Base-by-base conservation (phyloP, 2,329 filamentous ascomycete genomes). In the Emergomyces orientalis region DNA sequence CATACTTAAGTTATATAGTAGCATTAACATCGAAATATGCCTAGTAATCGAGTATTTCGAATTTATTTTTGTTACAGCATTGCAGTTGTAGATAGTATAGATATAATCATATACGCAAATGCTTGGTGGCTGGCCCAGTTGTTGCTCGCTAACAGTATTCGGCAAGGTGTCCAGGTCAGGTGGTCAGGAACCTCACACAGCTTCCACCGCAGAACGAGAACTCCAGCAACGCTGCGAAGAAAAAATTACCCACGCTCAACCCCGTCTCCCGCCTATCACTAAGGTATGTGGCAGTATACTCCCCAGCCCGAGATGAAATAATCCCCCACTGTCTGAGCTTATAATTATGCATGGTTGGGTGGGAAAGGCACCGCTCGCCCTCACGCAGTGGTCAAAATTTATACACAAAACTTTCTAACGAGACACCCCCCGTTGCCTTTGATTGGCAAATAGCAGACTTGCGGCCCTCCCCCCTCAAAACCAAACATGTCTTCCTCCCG, bases 91-190 rank as follows among this genome's bases (percentile, higher is more conserved):
- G 8, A 25, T 19, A 22, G 19, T 25, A 11, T 6, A 2, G 11
- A 11, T 27, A 27, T 9, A 52, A 51, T 13, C 7, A n/a, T n/a
- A n/a, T n/a, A n/a, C n/a, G n/a, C n/a, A n/a, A n/a, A n/a, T n/a
- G n/a, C n/a, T n/a, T n/a, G n/a, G n/a, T 7, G 30, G 52, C 52
- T 37, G 25, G 52, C 30, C 17, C 13, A 1, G 25, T 30, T 11
- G 25, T 37, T 55, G 27, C 74, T 76, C 74, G 74, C 75, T 77
- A 77, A 76, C 74, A 73, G 72, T 74, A 76, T 77, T 77, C 73
- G 74, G 75, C 69, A 69, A 71, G 68, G 56, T n/a, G 39, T 30
- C 37, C 41, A 62, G 47, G 47, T 59, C 32, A 59, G 37, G 37
- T 45, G 47, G 51, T 32, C 61, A 51, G 27, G 37, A 60, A 57